Evolutionary conservation across 495 filamentous ascomycete species (phyloP).

Genomic region (Hypomontagnella submonticulosa): DNA sequence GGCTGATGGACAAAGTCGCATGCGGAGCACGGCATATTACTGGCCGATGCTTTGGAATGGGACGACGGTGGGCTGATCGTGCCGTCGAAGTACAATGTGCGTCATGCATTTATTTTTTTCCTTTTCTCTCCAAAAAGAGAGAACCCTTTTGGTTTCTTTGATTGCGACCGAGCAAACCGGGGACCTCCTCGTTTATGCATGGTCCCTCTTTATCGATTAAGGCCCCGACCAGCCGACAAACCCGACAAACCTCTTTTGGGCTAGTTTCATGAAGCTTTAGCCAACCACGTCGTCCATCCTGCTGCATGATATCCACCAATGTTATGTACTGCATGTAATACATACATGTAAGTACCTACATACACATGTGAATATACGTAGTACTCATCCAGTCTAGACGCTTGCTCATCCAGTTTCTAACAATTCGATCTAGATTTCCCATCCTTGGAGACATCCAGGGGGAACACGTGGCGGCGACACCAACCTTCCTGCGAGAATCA

Average conservation of each 20-base stretch:
- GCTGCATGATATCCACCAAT: too few relatives aligned
- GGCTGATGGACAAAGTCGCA: slow-evolving; percentile 14
- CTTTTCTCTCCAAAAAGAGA: not conserved
- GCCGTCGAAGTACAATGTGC: slow-evolving; percentile 8
- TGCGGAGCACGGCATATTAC: slow-evolving; percentile 26
- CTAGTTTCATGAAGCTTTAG: too few relatives aligned
- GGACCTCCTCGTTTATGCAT: slow-evolving; percentile 23
- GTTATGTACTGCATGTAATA: not conserved
- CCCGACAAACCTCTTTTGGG: too few relatives aligned
- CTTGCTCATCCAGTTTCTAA: slow-evolving; percentile 24
- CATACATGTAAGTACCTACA: not conserved
- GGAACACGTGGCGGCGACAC: slow-evolving; percentile 22
- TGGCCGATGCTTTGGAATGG: slow-evolving; percentile 23
- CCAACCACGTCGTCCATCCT: too few relatives aligned
- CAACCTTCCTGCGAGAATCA: slow-evolving; percentile 29
- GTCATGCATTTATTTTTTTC: slow-evolving; percentile 26
- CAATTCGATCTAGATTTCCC: slow-evolving; percentile 39
- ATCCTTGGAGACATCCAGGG: slow-evolving; percentile 6
- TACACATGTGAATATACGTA: not conserved
- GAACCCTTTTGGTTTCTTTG: not conserved
- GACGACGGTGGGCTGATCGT: slow-evolving; percentile 37
- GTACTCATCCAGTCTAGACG: not conserved
- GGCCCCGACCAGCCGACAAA: too few relatives aligned
- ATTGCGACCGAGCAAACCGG: not conserved
- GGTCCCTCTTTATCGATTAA: slow-evolving; percentile 19